phyloP scores from a whole-genome alignment of 495 filamentous ascomycete species.

The Penicillium flavigenum region DNA sequence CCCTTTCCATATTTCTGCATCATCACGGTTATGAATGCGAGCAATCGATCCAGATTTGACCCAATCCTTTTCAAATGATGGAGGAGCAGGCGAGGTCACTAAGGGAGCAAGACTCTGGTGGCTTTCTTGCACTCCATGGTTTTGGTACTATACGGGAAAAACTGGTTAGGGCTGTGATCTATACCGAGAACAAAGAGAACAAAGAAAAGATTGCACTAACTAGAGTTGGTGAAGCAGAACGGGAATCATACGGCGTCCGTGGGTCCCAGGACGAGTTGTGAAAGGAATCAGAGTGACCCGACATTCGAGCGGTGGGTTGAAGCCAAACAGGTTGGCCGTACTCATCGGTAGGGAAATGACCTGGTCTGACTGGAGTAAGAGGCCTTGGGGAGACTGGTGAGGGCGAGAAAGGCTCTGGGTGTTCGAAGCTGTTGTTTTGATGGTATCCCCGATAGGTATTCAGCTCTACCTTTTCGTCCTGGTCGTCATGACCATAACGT shows the following conservation, averaged over 20 bases:
- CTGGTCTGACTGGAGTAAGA: constrained; percentile 28
- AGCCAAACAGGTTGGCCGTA: constrained; percentile 23
- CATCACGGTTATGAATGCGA: constrained; percentile 41
- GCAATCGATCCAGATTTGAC: constrained; percentile 36
- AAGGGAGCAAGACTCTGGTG: constrained; percentile 28
- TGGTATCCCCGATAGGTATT: constrained; percentile 18
- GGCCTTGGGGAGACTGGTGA: constrained; percentile 15
- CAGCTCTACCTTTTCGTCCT: constrained; percentile 33
- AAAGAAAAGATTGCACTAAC: constrained; percentile 15
- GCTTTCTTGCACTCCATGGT: constrained; percentile 27
- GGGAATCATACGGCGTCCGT: constrained; percentile 22
- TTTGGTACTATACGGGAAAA: constrained; percentile 22
- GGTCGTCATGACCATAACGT: constrained; percentile 17
- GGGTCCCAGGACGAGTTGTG: constrained; percentile 16
- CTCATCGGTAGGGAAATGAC: constrained; percentile 22
- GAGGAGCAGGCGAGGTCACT: constrained; percentile 26
- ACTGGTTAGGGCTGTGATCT: background rate
- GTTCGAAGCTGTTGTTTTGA: constrained; percentile 18
- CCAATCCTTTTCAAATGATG: constrained; percentile 36
- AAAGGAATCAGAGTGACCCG: constrained; percentile 23
- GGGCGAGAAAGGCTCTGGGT: constrained; percentile 16
- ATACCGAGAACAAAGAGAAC: background rate
- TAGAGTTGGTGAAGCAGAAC: constrained; percentile 34
- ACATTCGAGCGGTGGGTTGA: constrained; percentile 21
- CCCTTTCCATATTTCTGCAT: constrained; percentile 43